Percentiles rank a stretch among this genome's conserved stretches.
Conservation (phyloP, 805 yeast genomes). For the Saccharomycopsis babjevae region DNA sequence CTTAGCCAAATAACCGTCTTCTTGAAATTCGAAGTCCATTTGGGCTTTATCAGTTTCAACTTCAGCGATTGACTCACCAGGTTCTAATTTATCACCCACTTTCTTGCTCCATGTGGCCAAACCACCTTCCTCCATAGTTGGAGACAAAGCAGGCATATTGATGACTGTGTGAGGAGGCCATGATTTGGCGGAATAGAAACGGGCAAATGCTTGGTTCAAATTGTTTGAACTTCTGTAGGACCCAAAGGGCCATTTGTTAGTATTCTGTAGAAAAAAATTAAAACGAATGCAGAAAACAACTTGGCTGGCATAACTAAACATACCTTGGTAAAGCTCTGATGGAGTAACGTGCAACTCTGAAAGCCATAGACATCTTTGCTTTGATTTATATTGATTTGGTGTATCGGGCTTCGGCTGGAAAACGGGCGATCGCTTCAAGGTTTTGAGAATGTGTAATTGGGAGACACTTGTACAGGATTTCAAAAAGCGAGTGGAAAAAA, state of each 20-base stretch:
- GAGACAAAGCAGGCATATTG: constrained; percentile 98
- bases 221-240: constrained; percentile 2
- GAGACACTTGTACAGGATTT: neutral
- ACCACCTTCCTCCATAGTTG: constrained; percentile 97
- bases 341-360: constrained; percentile 21
- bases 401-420: no score
- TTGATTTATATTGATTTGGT: neutral
- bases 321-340: constrained; percentile 16
- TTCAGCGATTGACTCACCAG: constrained; percentile 95
- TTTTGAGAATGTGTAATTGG: neutral
- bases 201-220: constrained; percentile 14
- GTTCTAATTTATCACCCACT: constrained; percentile 77
- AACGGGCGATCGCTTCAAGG: neutral
- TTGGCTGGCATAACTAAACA: neutral
- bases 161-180: constrained; percentile 83
- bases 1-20: constrained; percentile 84
- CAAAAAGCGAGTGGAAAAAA: neutral
- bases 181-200: constrained; percentile 39
- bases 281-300: neutral
- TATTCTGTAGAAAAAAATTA: neutral
- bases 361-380: constrained; percentile 24
- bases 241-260: neutral
- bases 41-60: constrained; percentile 90
- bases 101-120: constrained; percentile 83
- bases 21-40: constrained; percentile 80